phyloP scores from a whole-genome alignment of 2,329 filamentous ascomycete genomes.

The Diaporthe velutina region DNA sequence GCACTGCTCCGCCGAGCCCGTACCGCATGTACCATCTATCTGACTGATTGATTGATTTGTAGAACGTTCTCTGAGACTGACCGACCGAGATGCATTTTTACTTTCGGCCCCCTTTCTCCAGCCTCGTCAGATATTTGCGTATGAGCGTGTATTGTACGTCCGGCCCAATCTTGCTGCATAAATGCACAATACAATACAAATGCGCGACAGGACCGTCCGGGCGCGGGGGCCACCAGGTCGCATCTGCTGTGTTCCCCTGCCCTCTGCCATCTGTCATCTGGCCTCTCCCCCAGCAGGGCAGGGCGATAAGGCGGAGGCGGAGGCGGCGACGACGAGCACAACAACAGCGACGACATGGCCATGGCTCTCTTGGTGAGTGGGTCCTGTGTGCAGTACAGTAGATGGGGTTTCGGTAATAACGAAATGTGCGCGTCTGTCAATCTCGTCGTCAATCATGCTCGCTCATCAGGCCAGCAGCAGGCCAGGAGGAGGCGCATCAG shows the following conservation, averaged over 20 bases:
- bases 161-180: constrained; percentile 16
- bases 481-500: constrained; percentile 27
- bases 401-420: constrained; percentile 39
- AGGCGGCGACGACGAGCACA: background rate
- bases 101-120: constrained; percentile 30
- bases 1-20: background rate
- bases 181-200: constrained; percentile 13
- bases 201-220: constrained; percentile 29
- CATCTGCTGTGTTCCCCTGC: background rate
- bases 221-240: constrained; percentile 22
- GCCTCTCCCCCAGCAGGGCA: background rate
- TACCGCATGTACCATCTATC: background rate
- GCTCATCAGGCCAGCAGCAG: constrained; percentile 33
- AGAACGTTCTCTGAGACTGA: background rate
- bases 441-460: constrained; percentile 33
- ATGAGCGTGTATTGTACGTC: background rate
- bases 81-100: constrained; percentile 20
- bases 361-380: background rate
- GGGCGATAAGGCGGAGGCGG: constrained; percentile 17
- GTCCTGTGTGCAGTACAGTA: constrained; percentile 7
- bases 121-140: constrained; percentile 20
- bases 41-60: background rate
- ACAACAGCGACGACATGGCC: constrained; percentile 1
- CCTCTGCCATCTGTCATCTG: background rate
- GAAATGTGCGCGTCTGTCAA: constrained; percentile 34